Base-by-base conservation (phyloP, 2,329 filamentous ascomycete species). In the Colletotrichum sp. region DNA sequence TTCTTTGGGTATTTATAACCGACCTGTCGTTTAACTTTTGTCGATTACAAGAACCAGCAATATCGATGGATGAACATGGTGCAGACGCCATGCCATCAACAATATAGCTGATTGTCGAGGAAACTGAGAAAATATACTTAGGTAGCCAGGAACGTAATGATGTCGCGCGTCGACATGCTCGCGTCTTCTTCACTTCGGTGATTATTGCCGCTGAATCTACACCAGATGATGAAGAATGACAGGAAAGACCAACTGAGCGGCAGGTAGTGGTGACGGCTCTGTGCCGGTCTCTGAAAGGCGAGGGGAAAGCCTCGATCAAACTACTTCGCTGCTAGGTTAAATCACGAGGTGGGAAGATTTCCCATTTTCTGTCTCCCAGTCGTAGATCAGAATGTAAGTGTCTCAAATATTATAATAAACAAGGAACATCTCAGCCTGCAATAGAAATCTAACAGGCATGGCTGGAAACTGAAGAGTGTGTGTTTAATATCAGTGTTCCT, bases 21-120 rank as follows among this genome's bases (percentile, higher is more conserved):
- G 1, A n/a, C 2, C 39, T 43, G 39, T n/a, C 18, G 3, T n/a
- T n/a, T 2, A 1, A n/a, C 1, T n/a, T 3, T n/a, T 43, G 0
- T 10, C 2, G 0, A 12, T 43, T 4, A n/a, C 39, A 43, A 43
- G 8, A 9, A 18, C 4, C 39, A 2, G 16, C 16, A n/a, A 18
- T 39, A 0, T 18, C 14, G 8, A 2, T 14, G 12, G 6, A 34
- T 6, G 32, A 34, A 14, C 1, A 3, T 34, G 2, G 10, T 6
- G 12, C 2, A 34, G 36, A 39, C 36, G 16, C 16, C 36, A 39
- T 5, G 16, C 39, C 39, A n/a, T n/a, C 2, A n/a, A 10, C 16
- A n/a, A 9, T 10, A 4, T n/a, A 9, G 39, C 0, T 43, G 16
- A 6, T 43, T 43, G 39, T 18, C 0, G 39, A n/a, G 39, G 8